Percentiles rank a stretch among this genome's conserved stretches.
phyloP scores from a whole-genome alignment of 495 filamentous ascomycete genomes.

The Penicillium daleae region DNA sequence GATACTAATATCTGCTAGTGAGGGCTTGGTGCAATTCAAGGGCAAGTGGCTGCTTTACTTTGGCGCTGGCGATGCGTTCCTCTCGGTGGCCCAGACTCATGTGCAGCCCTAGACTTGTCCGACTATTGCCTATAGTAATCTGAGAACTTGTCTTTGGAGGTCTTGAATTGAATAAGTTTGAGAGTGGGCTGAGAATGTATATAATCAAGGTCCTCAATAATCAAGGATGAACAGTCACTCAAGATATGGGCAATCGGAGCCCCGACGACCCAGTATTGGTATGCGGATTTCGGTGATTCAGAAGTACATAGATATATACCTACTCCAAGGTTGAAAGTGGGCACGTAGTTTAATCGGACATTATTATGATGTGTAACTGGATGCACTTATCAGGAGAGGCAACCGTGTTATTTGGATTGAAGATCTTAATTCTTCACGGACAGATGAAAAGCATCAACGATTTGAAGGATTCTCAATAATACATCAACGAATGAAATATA shows the following conservation, averaged over 20 bases:
- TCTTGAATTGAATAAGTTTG: neutral
- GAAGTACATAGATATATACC: too few relatives aligned
- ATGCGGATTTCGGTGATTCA: too few relatives aligned
- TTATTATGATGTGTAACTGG: too few relatives aligned
- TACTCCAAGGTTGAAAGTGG: too few relatives aligned
- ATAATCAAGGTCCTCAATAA: neutral
- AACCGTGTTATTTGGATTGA: too few relatives aligned
- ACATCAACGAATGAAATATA: too few relatives aligned
- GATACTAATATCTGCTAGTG: neutral
- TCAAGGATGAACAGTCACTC: neutral
- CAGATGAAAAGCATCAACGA: too few relatives aligned
- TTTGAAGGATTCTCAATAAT: too few relatives aligned
- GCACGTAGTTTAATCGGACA: too few relatives aligned
- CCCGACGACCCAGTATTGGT: neutral
- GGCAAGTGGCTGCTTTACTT: neutral
- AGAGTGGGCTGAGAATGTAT: neutral
- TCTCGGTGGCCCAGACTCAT: neutral
- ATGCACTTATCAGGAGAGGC: too few relatives aligned
- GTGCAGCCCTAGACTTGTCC: neutral
- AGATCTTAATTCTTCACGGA: too few relatives aligned
- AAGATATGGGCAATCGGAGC: neutral
- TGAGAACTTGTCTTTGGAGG: neutral
- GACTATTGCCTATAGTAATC: neutral
- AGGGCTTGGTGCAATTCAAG: conserved; percentile 1
- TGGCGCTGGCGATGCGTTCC: neutral